Percentiles rank a stretch among this genome's conserved stretches.
Evolutionary conservation across 345 rosid species (phyloP).

Genomic region (Toxicodendron radicans): DNA sequence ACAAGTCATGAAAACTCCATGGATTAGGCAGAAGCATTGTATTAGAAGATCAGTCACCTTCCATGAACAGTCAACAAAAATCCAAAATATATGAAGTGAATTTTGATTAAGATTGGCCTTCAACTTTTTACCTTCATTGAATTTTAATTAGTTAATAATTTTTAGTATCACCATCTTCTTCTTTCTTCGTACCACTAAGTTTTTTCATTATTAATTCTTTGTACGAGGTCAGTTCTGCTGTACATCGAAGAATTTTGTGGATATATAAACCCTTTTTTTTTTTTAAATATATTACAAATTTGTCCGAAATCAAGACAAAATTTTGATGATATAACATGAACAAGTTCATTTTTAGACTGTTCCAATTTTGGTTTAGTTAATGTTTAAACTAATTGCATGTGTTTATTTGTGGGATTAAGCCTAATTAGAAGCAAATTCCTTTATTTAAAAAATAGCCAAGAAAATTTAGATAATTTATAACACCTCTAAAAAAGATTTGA

Average conservation of each 20-base stretch:
- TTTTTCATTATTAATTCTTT: not conserved
- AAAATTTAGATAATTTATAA: no score
- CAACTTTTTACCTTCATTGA: not conserved
- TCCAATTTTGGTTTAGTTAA: not conserved
- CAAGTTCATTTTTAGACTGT: not conserved
- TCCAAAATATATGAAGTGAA: not conserved
- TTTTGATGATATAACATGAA: no score
- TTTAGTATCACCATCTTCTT: not conserved
- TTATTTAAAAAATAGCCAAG: no score
- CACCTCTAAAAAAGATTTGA: not conserved
- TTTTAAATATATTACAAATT: no score
- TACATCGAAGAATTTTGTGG: not conserved
- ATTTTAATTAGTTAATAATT: no score
- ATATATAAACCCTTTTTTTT: not conserved
- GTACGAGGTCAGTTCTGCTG: not conserved
- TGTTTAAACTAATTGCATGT: no score
- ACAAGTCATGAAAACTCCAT: conserved; percentile 1
- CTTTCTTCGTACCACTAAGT: not conserved
- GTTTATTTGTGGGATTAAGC: no score
- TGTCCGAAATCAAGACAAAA: not conserved
- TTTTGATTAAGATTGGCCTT: not conserved
- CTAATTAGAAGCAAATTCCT: no score
- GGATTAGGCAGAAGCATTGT: conserved; percentile 15
- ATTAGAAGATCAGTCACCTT: not conserved
- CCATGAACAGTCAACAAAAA: not conserved